phyloP scores from a whole-genome alignment of 495 filamentous ascomycete species.

The Neurospora cerealis region DNA sequence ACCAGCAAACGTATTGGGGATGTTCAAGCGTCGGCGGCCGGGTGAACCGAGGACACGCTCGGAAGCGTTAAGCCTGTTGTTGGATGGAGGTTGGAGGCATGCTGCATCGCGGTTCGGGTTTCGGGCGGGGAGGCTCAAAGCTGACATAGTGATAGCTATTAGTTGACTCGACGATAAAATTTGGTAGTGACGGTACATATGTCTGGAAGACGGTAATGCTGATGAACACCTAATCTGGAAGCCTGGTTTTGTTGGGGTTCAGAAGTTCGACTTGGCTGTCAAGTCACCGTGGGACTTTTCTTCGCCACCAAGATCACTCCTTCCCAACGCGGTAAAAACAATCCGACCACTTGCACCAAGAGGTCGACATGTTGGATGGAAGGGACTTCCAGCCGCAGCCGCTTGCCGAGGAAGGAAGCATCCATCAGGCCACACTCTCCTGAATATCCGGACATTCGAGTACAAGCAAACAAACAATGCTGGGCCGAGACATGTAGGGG shows the following conservation, averaged over 20 bases:
- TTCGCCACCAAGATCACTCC: background rate
- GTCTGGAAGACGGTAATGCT: no score
- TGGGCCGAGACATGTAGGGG: background rate
- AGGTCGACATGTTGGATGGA: no score
- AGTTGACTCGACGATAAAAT: background rate
- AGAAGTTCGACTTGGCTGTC: background rate
- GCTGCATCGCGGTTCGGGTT: background rate
- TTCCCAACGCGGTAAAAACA: background rate
- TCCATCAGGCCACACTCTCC: background rate
- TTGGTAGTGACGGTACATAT: no score
- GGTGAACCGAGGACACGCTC: background rate
- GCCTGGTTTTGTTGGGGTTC: background rate
- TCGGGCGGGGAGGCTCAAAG: background rate
- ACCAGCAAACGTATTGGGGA: constrained; percentile 18
- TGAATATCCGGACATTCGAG: background rate
- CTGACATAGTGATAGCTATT: background rate
- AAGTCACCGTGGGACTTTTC: background rate
- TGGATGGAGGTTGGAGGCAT: background rate
- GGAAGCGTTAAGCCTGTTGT: background rate
- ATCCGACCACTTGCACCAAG: no score
- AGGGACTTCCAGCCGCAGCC: no score
- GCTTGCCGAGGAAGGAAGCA: background rate
- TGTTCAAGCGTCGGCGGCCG: constrained; percentile 11
- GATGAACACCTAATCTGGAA: no score
- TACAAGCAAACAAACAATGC: background rate